Evolutionary conservation across 179 eudicot genomes (phyloP).

Genomic region (Spinacia oleracea): DNA sequence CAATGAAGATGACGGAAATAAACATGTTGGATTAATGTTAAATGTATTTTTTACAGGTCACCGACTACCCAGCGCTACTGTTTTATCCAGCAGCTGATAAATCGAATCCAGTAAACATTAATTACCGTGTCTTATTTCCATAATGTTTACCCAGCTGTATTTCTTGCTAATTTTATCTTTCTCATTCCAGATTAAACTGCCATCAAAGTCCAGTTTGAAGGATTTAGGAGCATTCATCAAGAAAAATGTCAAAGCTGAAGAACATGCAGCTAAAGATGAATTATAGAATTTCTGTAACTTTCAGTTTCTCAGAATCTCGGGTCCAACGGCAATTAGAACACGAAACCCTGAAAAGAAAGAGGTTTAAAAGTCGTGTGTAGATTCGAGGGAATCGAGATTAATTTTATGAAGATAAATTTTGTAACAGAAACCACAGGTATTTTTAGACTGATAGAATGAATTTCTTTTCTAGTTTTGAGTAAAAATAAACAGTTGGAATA

Average conservation of each 20-base stretch:
- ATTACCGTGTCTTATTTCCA: background rate
- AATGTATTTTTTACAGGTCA: constrained; percentile 46
- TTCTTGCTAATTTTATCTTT: background rate
- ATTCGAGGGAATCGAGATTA: background rate
- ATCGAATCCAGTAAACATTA: constrained; percentile 60
- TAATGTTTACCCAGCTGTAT: background rate
- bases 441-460: background rate
- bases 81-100: constrained; percentile 77
- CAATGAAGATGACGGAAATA: background rate
- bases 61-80: constrained; percentile 74
- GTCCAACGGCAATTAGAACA: background rate
- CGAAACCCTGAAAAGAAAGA: background rate
- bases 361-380: background rate
- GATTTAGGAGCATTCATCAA: constrained; percentile 77
- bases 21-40: no score
- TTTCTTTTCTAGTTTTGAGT: background rate
- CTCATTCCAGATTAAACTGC: constrained; percentile 58
- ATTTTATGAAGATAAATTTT: background rate
- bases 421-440: constrained; percentile 17
- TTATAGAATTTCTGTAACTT: constrained; percentile 41
- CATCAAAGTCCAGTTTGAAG: constrained; percentile 73
- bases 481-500: background rate
- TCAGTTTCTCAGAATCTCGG: background rate
- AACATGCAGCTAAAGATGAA: constrained; percentile 58
- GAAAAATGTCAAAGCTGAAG: constrained; percentile 54